A percentile compares a stretch with the other conserved stretches of the same genome.
Conservation (phyloP, 192 early-diverging fungal genomes). For the Borealophlyctis nickersoniae region DNA sequence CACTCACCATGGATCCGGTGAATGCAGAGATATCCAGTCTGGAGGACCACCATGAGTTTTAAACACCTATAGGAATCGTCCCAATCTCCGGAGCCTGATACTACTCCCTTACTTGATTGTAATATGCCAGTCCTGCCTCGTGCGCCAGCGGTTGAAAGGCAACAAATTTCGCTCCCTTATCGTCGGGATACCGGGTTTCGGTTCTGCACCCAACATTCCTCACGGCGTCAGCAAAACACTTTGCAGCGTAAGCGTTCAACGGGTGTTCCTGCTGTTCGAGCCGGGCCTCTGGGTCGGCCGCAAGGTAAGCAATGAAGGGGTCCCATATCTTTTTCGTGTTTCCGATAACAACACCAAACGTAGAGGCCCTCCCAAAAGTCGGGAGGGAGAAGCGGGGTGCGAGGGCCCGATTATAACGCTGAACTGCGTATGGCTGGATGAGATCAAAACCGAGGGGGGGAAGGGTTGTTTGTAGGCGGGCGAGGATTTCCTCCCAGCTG, state of each 20-base stretch:
- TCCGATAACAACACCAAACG: slow-evolving; percentile 26
- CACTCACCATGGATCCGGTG: slow-evolving; percentile 29
- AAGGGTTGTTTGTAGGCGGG: too few relatives aligned
- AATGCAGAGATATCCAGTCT: slow-evolving; percentile 27
- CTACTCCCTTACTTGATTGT: slow-evolving; percentile 13
- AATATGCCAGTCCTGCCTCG: slow-evolving; percentile 24
- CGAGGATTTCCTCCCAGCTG: too few relatives aligned
- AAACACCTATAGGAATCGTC: too few relatives aligned
- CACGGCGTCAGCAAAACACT: background rate
- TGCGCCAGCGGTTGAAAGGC: slow-evolving; percentile 35
- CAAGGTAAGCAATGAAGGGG: slow-evolving; percentile 17
- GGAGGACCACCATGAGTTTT: too few relatives aligned
- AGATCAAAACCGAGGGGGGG: background rate
- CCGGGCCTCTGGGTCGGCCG: background rate
- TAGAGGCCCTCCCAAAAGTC: slow-evolving; percentile 23
- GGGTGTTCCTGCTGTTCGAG: slow-evolving; percentile 14
- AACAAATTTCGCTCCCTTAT: slow-evolving; percentile 28
- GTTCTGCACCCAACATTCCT: background rate
- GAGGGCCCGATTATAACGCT: background rate
- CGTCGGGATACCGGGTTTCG: slow-evolving; percentile 27
- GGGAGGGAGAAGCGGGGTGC: slow-evolving; percentile 11
- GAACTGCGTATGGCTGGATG: background rate
- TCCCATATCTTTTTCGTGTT: slow-evolving; percentile 34
- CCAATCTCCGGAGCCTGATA: too few relatives aligned
- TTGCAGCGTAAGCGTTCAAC: slow-evolving; percentile 20